Evolutionary conservation across 148 eudicot species (phyloP), one percentile per base, ranked within the genome.

Genomic region (Fagopyrum esculentum): DNA sequence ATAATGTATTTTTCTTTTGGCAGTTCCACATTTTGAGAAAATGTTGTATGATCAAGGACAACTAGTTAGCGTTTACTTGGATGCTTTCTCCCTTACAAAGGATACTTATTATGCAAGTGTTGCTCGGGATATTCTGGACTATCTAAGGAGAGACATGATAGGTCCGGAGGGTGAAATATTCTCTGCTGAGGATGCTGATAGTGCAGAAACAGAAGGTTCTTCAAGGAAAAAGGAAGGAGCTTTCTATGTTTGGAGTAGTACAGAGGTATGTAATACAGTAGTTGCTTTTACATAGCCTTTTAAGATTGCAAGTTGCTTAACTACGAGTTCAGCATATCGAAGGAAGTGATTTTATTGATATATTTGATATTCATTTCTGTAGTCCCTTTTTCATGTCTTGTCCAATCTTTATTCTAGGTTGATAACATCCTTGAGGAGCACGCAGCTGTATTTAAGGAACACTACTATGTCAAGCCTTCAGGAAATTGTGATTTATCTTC

Each of bases 21-120:
- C 96, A 94, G 98, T 94, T 80, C 97, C 98, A 43, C 98, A 94
- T 86, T 94, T 94, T 80, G 98, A 94, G 87, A 94, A 94, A 83
- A 94, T 94, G 98, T 69, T 94, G 84, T 94, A 94, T 45, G 98
- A 94, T 75, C 96, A 94, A 78, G 98, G 98, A 74, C 98, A 94
- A 69, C 81, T 94, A 80, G 93, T 80, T 72, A 90, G 90, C 78
- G 92, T 85, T 47, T 91, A 86, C 78, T 66, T 94, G 71, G 97
- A 94, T 85, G 88, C 88, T 50, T 94, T 91, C 73, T 84, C 91
- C 45, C 81, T 91, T 52, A 87, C 93, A 40, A 91, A 86, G 84
- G 89, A 94, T 74, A 51, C 72, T 71, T 85, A 79, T 35, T 89
- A 90, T 80, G 81, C 98, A 2, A 82, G 79, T 68, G 16, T 86